Conservation (phyloP, 2,329 filamentous ascomycete genomes). For the Penicillium sp. region DNA sequence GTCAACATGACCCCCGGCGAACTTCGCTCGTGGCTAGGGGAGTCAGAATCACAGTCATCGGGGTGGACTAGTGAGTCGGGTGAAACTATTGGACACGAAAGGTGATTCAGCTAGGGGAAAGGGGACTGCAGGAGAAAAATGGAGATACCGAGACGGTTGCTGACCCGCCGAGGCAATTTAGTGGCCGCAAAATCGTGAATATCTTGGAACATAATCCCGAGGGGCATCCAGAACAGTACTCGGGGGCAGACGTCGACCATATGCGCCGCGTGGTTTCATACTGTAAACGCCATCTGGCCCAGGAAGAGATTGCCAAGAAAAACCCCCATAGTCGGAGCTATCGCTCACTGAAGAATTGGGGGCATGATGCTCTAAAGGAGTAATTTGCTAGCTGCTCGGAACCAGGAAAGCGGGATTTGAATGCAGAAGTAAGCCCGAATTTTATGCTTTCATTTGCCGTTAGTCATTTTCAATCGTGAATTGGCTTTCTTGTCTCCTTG, state of each 20-base stretch:
- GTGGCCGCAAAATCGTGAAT: constrained; percentile 65
- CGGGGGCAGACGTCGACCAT: constrained; percentile 60
- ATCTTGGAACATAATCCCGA: constrained; percentile 66
- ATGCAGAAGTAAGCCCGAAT: too few relatives aligned
- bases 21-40: constrained; percentile 65
- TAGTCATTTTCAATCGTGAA: too few relatives aligned
- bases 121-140: not conserved
- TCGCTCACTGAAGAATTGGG: constrained; percentile 67
- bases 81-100: constrained; percentile 67
- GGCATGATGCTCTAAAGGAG: constrained; percentile 58
- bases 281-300: constrained; percentile 68
- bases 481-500: too few relatives aligned
- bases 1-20: constrained; percentile 69
- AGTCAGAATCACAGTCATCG: constrained; percentile 60
- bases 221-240: constrained; percentile 61
- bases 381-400: too few relatives aligned
- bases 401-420: too few relatives aligned
- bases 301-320: constrained; percentile 63
- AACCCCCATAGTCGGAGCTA: constrained; percentile 61
- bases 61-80: constrained; percentile 66
- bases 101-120: constrained; percentile 33
- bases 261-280: constrained; percentile 69
- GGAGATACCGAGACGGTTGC: not conserved
- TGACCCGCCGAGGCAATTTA: constrained; percentile 28
- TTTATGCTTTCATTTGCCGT: too few relatives aligned